Base-by-base conservation (phyloP, 148 eudicot genomes). In the Pharnaceum exiguum region DNA sequence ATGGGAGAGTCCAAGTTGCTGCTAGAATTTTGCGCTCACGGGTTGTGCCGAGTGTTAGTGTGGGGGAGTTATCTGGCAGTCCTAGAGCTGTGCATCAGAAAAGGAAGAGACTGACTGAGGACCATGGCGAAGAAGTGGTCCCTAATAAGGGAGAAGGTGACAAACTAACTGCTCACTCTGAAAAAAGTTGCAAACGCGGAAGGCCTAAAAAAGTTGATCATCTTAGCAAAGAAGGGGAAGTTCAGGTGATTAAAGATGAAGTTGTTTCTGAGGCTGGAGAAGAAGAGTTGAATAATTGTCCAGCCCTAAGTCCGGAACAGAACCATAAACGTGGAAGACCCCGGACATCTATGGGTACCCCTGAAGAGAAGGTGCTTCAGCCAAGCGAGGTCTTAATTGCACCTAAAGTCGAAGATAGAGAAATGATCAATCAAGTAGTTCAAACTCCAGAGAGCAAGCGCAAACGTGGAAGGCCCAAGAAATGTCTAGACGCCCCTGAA, bases 391-490 rank as follows among this genome's bases (percentile, higher is more conserved):
- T 57, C 48, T 51, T 60, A n/a, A 5, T 28, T 43, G 57, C 43
- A 37, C 31, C 16, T 55, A 71, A 36, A 25, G 62, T 25, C 55
- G 58, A 37, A 42, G 46, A 57, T 17, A 55, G 55, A 24, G 55
- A 37, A 49, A 10, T 49, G 39, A 39, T 45, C 29, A 46, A 28
- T 46, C n/a, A 16, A 25, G 11, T 26, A 25, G 52, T 25, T 15
- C 38, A 45, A 47, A 51, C 32, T 17, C 27, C 38, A 19, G 56
- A 56, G 26, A 59, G 32, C 47, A 65, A 69, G 52, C 60, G 57
- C 7, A 63, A 60, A 68, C 81, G 74, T 38, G 81, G 77, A 71
- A 67, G 80, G 40, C 76, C 76, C 29, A 70, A 33, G 59, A 71
- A 39, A 32, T 35, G 38, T 35, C 12, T 35, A 6, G 38, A 35